Evolutionary conservation across 371 early-diverging fungal species (phyloP).

Genomic region (Mucor saturninus): DNA sequence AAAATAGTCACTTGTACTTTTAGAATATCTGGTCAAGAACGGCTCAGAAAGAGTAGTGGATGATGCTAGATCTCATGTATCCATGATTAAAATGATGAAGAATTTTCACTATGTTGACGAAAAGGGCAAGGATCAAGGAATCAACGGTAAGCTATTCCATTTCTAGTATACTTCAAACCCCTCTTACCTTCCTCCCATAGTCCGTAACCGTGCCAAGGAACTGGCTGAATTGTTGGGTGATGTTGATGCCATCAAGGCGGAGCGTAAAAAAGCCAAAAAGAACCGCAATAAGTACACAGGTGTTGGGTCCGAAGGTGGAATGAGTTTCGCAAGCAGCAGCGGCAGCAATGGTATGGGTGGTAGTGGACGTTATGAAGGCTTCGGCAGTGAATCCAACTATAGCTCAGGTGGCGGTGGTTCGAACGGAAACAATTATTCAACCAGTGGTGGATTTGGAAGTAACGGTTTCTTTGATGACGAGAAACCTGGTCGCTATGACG

Average conservation of each 20-base stretch:
- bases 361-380: slow-evolving; percentile 48
- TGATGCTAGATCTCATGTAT: slow-evolving; percentile 81
- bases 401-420: slow-evolving; percentile 30
- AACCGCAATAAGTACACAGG: slow-evolving; percentile 90
- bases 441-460: slow-evolving; percentile 9
- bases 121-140: slow-evolving; percentile 95
- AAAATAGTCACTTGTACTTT: slow-evolving; percentile 77
- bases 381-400: slow-evolving; percentile 48
- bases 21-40: slow-evolving; percentile 94
- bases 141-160: slow-evolving; percentile 71
- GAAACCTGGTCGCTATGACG: slow-evolving; percentile 26
- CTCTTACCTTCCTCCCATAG: slow-evolving; percentile 41
- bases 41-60: slow-evolving; percentile 94
- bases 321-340: slow-evolving; percentile 21
- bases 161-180: neutral
- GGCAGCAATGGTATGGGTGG: slow-evolving; percentile 37
- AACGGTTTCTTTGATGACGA: slow-evolving; percentile 25
- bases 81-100: slow-evolving; percentile 82
- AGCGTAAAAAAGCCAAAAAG: slow-evolving; percentile 86
- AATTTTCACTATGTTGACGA: slow-evolving; percentile 88
- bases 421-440: slow-evolving; percentile 8
- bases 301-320: slow-evolving; percentile 56
- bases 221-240: slow-evolving; percentile 81
- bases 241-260: slow-evolving; percentile 76
- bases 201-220: slow-evolving; percentile 93